Evolutionary conservation across 2,329 filamentous ascomycete species (phyloP).

Genomic region (Talaromyces piceae): DNA sequence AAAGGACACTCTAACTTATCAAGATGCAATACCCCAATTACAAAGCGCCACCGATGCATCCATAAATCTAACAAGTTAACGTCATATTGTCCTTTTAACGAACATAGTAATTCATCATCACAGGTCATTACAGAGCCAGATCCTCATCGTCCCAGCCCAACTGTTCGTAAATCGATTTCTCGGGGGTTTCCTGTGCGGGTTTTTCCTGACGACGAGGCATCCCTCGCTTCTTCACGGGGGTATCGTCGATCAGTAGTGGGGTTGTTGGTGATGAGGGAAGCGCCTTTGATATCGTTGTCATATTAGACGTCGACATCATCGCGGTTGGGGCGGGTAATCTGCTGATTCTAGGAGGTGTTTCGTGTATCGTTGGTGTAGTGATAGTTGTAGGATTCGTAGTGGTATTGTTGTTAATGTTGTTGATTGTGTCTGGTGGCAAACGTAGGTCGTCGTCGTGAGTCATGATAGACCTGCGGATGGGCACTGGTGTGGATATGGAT

Average conservation of each 20-base stretch:
- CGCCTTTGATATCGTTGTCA: too few relatives aligned
- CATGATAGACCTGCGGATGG: background rate
- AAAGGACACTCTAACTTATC: too few relatives aligned
- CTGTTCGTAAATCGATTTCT: conserved; percentile 37
- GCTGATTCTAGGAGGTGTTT: conserved; percentile 12
- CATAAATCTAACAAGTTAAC: too few relatives aligned
- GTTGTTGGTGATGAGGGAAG: background rate
- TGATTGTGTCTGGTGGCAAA: background rate
- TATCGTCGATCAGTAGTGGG: background rate
- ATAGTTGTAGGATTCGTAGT: too few relatives aligned
- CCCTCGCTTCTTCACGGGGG: background rate
- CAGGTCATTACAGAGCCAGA: conserved; percentile 2
- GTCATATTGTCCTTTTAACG: background rate
- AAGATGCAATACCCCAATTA: too few relatives aligned
- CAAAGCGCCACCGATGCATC: background rate
- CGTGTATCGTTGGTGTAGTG: conserved; percentile 6
- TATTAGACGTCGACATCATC: too few relatives aligned
- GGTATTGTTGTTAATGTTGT: too few relatives aligned
- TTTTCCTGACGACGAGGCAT: background rate
- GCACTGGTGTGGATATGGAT: background rate
- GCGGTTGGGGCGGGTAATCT: background rate
- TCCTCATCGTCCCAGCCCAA: conserved; percentile 39
- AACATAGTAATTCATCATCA: background rate
- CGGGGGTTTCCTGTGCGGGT: conserved; percentile 17
- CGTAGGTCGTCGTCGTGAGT: background rate